phyloP scores from a whole-genome alignment of 768 basidiomycete species.

The Botryobasidium botryosum region DNA sequence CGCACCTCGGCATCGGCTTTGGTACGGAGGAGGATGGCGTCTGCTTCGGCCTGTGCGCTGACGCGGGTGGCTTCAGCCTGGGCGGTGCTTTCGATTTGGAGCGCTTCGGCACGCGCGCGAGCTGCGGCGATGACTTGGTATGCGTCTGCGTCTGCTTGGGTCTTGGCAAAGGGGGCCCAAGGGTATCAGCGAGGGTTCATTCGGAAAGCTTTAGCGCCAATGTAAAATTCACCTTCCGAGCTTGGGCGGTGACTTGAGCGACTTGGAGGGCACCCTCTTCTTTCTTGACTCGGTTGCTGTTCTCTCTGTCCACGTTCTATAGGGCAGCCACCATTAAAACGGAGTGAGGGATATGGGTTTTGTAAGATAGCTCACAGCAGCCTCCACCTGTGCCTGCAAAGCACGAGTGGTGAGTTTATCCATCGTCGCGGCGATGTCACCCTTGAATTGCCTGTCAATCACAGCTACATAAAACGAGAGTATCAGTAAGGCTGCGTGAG shows the following conservation, averaged over 20 bases:
- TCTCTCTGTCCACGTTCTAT: constrained; percentile 72
- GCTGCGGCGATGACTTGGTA: constrained; percentile 59
- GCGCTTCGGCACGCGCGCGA: constrained; percentile 48
- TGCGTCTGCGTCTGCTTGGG: constrained; percentile 59
- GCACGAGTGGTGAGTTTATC: constrained; percentile 72
- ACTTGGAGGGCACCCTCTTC: constrained; percentile 67
- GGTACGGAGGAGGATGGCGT: constrained; percentile 29
- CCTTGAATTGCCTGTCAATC: constrained; percentile 78
- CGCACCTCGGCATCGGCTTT: constrained; percentile 48
- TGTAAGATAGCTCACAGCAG: constrained; percentile 35
- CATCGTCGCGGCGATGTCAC: constrained; percentile 73
- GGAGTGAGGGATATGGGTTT: background rate
- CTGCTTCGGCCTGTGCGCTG: constrained; percentile 12
- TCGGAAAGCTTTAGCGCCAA: background rate
- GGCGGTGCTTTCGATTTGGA: constrained; percentile 57
- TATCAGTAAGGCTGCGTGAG: background rate
- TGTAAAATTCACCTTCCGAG: constrained; percentile 27
- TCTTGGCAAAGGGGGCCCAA: constrained; percentile 19
- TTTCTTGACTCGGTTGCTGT: constrained; percentile 74
- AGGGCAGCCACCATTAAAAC: background rate
- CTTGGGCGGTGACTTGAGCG: constrained; percentile 55
- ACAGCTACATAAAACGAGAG: constrained; percentile 33
- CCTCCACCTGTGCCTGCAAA: constrained; percentile 74
- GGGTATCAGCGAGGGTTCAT: background rate
- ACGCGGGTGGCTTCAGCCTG: constrained; percentile 63